phyloP scores from a whole-genome alignment of 2,329 filamentous ascomycete species.

The Venturia effusa region DNA sequence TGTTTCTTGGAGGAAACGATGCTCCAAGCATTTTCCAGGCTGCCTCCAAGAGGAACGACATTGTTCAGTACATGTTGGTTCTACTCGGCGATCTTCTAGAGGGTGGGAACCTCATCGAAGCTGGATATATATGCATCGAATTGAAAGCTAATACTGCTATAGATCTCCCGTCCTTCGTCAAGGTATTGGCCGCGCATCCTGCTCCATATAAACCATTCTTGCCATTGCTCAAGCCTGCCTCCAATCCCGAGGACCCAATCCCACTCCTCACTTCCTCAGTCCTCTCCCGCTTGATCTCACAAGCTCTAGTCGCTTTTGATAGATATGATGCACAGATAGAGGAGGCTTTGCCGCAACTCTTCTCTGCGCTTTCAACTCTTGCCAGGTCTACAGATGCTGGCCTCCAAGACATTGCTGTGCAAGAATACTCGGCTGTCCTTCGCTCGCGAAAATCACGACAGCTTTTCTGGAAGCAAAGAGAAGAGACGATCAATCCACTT shows the following conservation, averaged over 20 bases:
- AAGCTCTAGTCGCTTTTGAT: slow-evolving; percentile 49
- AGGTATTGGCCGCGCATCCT: slow-evolving; percentile 62
- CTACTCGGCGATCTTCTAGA: slow-evolving; percentile 79
- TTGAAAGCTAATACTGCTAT: slow-evolving; percentile 15
- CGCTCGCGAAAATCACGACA: slow-evolving; percentile 62
- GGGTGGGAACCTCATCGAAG: slow-evolving; percentile 39
- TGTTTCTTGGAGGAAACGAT: slow-evolving; percentile 59
- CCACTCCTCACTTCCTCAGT: slow-evolving; percentile 84
- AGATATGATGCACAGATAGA: slow-evolving; percentile 52
- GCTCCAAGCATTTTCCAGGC: slow-evolving; percentile 72
- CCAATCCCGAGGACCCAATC: slow-evolving; percentile 75
- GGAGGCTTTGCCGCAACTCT: slow-evolving; percentile 69
- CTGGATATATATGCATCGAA: not conserved
- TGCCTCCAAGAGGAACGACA: slow-evolving; percentile 74
- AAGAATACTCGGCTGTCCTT: slow-evolving; percentile 77
- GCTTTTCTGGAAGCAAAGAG: slow-evolving; percentile 84
- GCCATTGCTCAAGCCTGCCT: slow-evolving; percentile 72
- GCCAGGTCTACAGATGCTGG: slow-evolving; percentile 79
- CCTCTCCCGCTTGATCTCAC: slow-evolving; percentile 65
- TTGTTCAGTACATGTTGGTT: slow-evolving; percentile 91
- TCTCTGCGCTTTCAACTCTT: slow-evolving; percentile 75
- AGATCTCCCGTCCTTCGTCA: slow-evolving; percentile 73
- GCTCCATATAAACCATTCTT: slow-evolving; percentile 67
- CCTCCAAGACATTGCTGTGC: slow-evolving; percentile 89
- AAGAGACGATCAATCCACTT: slow-evolving; percentile 72